Percentiles rank a stretch among this genome's conserved stretches.
Evolutionary conservation across 2,329 filamentous ascomycete genomes (phyloP).

Genomic region (Cercospora sp.): DNA sequence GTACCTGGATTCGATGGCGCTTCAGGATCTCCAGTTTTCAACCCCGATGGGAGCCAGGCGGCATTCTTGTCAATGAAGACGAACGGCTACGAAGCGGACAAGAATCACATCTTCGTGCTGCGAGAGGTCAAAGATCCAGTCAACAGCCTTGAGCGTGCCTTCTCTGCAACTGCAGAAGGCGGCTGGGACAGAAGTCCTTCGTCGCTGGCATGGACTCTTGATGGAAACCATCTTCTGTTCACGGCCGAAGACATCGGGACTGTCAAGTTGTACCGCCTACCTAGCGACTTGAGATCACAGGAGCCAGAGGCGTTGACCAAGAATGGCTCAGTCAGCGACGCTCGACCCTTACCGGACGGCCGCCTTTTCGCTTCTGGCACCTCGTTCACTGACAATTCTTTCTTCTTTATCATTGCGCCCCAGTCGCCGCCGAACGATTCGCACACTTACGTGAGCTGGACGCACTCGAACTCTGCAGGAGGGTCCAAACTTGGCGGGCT

Average conservation of each 20-base stretch:
- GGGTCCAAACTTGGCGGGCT: constrained; percentile 66
- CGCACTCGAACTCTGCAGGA: constrained; percentile 60
- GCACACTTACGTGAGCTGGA: constrained; percentile 26
- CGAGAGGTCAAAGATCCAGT: constrained; percentile 51
- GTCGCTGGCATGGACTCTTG: constrained; percentile 52
- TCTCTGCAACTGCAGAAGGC: constrained; percentile 10
- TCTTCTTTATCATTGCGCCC: constrained; percentile 63
- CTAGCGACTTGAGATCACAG: constrained; percentile 29
- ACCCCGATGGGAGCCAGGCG: constrained; percentile 67
- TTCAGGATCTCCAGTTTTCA: constrained; percentile 68
- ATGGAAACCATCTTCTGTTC: constrained; percentile 67
- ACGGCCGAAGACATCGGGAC: constrained; percentile 70
- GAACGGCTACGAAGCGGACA: constrained; percentile 78
- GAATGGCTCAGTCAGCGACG: constrained; percentile 56
- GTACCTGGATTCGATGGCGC: constrained; percentile 66
- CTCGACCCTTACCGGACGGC: constrained; percentile 53
- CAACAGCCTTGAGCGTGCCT: constrained; percentile 6
- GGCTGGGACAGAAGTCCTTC: constrained; percentile 57
- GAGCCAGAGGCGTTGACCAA: constrained; percentile 50
- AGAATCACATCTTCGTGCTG: constrained; percentile 65
- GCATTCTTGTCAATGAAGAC: constrained; percentile 78
- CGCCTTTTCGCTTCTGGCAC: constrained; percentile 65
- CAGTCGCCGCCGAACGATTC: constrained; percentile 42
- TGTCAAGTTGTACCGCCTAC: constrained; percentile 55
- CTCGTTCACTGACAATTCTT: constrained; percentile 70